These are phyloP conservation scores for Singerocomus inundabilis DNA, from an alignment of 1,284 basidiomycete species.

Conservation along the genomic window DNA sequence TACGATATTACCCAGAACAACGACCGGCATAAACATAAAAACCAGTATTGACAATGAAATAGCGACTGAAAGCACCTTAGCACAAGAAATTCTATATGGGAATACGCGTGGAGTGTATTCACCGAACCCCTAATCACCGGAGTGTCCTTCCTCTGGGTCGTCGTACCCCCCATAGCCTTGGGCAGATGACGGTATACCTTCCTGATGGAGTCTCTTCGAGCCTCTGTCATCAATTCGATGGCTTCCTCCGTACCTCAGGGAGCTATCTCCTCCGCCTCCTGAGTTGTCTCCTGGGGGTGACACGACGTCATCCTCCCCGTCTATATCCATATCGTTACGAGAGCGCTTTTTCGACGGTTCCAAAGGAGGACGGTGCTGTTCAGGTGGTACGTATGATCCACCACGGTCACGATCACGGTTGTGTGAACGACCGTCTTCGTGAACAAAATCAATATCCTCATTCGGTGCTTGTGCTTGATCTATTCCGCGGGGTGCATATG, in stretches of 20 bases:
- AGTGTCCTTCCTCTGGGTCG: conserved; percentile 40
- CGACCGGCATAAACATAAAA: conserved; percentile 19
- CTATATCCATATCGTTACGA: conserved; percentile 61
- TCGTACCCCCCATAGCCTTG: conserved; percentile 45
- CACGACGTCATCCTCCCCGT: conserved; percentile 44
- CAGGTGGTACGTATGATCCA: conserved; percentile 31
- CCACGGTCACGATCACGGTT: conserved; percentile 33
- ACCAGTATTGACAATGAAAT: conserved; percentile 18
- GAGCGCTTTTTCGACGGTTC: conserved; percentile 51
- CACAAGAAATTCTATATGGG: conserved; percentile 38
- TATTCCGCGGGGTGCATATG: conserved; percentile 44
- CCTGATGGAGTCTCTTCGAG: conserved; percentile 53
- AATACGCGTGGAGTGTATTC: conserved; percentile 24
- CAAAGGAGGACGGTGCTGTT: conserved; percentile 30
- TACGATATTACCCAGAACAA: conserved; percentile 19
- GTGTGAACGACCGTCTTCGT: conserved; percentile 46
- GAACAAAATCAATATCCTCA: conserved; percentile 49
- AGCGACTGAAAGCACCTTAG: conserved; percentile 24
- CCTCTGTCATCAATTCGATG: conserved; percentile 48
- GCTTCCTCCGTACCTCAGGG: conserved; percentile 28
- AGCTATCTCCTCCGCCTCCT: conserved; percentile 34
- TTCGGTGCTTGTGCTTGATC: conserved; percentile 35
- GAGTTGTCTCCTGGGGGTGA: conserved; percentile 35
- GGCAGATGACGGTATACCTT: conserved; percentile 35
- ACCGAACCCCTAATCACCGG: conserved; percentile 34